Evolutionary conservation across 108 stramenopile genomes (phyloP).

Genomic region (Chaetoceros tenuissimus): DNA sequence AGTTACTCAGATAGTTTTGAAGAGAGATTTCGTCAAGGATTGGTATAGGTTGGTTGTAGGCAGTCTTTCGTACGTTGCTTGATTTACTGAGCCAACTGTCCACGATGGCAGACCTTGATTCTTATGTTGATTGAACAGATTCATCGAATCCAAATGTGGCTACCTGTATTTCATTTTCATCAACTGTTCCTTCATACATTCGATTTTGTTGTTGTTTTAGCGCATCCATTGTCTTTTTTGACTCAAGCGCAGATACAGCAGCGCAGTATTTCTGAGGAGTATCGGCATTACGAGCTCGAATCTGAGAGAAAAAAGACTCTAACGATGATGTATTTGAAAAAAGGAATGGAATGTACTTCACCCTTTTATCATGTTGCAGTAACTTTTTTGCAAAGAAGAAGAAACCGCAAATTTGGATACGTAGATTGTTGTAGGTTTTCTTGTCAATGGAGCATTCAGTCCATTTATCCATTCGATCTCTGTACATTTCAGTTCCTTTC

Average conservation of each 20-base stretch:
- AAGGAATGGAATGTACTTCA: background rate
- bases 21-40: background rate
- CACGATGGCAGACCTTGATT: background rate
- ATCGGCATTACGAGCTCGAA: background rate
- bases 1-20: background rate
- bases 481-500: background rate
- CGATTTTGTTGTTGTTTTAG: background rate
- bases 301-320: background rate
- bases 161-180: background rate
- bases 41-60: background rate
- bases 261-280: background rate
- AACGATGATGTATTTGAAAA: background rate
- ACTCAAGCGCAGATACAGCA: background rate
- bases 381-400: background rate
- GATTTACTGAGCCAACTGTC: background rate
- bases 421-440: background rate
- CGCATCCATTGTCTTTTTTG: background rate
- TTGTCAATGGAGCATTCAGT: background rate
- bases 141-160: background rate
- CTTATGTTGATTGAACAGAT: background rate
- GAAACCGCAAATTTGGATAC: background rate
- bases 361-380: background rate
- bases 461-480: background rate
- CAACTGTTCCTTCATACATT: background rate
- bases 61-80: background rate